Evolutionary conservation across 148 eudicot genomes (phyloP).

Genomic region (Rhododendron ovatum): DNA sequence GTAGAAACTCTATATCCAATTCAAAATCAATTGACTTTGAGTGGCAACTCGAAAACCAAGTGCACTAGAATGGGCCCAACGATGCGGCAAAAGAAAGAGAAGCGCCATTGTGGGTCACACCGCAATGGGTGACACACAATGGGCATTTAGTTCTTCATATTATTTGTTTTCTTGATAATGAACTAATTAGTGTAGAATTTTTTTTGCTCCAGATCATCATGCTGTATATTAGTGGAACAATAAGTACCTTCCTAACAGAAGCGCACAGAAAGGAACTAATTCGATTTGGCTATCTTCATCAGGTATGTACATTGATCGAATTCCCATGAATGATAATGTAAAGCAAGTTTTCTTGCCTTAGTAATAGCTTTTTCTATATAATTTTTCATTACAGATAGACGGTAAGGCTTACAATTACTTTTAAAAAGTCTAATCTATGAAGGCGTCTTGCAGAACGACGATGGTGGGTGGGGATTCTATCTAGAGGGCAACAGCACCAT

Average conservation of each 20-base stretch:
- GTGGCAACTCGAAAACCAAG: too few species aligned
- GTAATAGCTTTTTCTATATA: too few species aligned
- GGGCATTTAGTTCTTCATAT: too few species aligned
- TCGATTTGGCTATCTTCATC: slow-evolving; percentile 29
- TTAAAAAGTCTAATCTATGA: not conserved
- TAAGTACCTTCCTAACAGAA: slow-evolving; percentile 15
- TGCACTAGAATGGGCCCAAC: too few species aligned
- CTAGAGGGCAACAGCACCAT: slow-evolving; percentile 28
- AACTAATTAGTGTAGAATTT: not conserved
- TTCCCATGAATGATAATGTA: not conserved
- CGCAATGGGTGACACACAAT: too few species aligned
- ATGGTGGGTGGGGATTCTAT: slow-evolving; percentile 37
- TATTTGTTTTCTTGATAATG: not conserved
- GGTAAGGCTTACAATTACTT: too few species aligned
- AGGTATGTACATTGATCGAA: slow-evolving; percentile 2
- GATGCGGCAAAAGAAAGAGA: too few species aligned
- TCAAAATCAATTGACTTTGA: too few species aligned
- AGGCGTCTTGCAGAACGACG: slow-evolving; percentile 16
- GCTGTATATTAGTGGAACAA: slow-evolving; percentile 26
- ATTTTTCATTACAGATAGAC: too few species aligned
- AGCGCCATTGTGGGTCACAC: too few species aligned
- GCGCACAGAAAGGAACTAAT: slow-evolving; percentile 27
- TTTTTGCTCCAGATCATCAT: slow-evolving; percentile 16
- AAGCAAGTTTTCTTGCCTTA: too few species aligned
- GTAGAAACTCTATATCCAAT: too few species aligned